phyloP scores from a whole-genome alignment of 345 rosid species.

The Eucalyptus sideroxylon region DNA sequence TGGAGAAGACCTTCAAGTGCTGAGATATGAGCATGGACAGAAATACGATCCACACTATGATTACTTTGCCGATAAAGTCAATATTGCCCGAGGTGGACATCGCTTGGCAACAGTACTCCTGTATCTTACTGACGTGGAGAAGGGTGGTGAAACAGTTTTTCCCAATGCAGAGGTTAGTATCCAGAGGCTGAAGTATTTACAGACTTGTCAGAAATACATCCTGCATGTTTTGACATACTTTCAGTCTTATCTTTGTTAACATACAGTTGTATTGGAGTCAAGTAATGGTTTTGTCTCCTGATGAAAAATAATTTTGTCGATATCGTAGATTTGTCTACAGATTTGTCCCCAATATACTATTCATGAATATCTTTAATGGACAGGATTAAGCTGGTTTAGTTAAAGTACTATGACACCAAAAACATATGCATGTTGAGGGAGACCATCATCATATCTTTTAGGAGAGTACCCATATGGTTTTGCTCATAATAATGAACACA shows the following conservation, averaged over 20 bases:
- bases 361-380: background rate
- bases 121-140: constrained; percentile 79
- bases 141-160: constrained; percentile 97
- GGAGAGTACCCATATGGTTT: background rate
- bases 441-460: background rate
- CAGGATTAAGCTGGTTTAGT: background rate
- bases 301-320: background rate
- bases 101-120: constrained; percentile 77
- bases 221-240: background rate
- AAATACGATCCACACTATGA: constrained; percentile 87
- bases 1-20: constrained; percentile 89
- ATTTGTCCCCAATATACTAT: background rate
- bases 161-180: constrained; percentile 76
- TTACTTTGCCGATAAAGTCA: constrained; percentile 83
- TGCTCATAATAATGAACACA: background rate
- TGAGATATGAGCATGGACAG: constrained; percentile 87
- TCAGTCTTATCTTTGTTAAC: background rate
- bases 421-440: background rate
- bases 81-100: constrained; percentile 94
- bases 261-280: background rate
- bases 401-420: background rate
- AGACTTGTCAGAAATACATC: background rate
- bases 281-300: background rate
- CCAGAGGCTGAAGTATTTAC: background rate
- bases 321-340: background rate